These are phyloP conservation scores for Cyberlindnera mycetangii DNA, from an alignment of 805 yeast species.

Conservation along the genomic window DNA sequence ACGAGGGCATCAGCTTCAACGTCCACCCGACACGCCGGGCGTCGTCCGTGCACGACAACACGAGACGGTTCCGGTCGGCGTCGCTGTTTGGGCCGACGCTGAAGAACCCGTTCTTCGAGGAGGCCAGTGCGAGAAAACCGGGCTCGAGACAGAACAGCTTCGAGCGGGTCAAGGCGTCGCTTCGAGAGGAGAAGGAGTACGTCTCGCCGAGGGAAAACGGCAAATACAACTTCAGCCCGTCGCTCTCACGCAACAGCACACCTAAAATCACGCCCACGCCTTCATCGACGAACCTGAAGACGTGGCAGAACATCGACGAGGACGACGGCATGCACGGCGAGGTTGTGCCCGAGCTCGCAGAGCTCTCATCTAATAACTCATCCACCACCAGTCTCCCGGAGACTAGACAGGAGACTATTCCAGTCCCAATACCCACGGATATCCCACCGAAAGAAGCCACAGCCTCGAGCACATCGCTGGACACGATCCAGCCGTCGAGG, in stretches of 20 bases:
- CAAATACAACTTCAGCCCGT: neutral
- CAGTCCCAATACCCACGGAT: neutral
- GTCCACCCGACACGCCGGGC: conserved; percentile 18
- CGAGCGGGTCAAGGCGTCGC: conserved; percentile 14
- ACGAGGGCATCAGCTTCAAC: conserved; percentile 28
- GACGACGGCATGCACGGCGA: conserved; percentile 24
- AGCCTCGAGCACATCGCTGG: neutral
- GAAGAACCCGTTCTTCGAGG: conserved; percentile 24
- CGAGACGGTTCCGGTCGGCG: conserved; percentile 27
- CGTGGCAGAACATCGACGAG: conserved; percentile 26
- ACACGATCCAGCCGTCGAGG: conserved; percentile 4
- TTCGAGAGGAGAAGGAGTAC: conserved; percentile 16
- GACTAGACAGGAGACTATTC: neutral
- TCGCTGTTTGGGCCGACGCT: conserved; percentile 27
- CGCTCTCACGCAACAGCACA: neutral
- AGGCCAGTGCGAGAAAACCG: neutral
- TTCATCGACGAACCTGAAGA: conserved; percentile 4
- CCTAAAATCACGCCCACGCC: conserved; percentile 7
- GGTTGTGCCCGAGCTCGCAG: conserved; percentile 25
- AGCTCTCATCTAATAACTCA: conserved; percentile 27
- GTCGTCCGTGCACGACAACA: conserved; percentile 7
- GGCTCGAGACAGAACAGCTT: conserved; percentile 14
- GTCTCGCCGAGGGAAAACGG: conserved; percentile 11
- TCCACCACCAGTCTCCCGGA: conserved; percentile 22
- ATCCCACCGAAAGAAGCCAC: neutral